These are phyloP conservation scores for Xylariales sp. DNA, from an alignment of 2,329 filamentous ascomycete genomes.

Conservation along the genomic window DNA sequence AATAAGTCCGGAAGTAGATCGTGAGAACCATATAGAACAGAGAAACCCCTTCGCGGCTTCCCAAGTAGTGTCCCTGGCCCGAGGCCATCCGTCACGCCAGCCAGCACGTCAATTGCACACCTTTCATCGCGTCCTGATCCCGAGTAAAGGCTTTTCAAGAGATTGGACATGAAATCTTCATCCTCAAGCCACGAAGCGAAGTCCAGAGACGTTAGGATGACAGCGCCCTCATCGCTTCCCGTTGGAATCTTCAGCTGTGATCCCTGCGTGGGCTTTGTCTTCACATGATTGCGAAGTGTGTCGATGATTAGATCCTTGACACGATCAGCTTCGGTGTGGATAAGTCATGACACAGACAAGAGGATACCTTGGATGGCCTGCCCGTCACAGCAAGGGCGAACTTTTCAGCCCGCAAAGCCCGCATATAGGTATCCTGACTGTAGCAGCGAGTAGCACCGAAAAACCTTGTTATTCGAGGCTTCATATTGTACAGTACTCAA, in stretches of 20 bases:
- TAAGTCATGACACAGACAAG: too few species aligned
- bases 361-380: constrained; percentile 7
- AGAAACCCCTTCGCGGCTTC: constrained; percentile 39
- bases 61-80: constrained; percentile 29
- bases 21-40: constrained; percentile 42
- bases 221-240: constrained; percentile 21
- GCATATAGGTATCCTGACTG: neutral
- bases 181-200: constrained; percentile 46
- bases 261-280: neutral
- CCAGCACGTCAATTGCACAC: constrained; percentile 36
- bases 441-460: neutral
- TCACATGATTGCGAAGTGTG: neutral
- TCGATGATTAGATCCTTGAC: neutral
- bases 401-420: neutral
- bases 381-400: constrained; percentile 4
- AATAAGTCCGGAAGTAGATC: constrained; percentile 43
- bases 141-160: constrained; percentile 23
- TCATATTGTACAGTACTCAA: neutral
- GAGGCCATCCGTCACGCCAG: constrained; percentile 53
- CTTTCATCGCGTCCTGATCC: constrained; percentile 10
- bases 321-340: neutral
- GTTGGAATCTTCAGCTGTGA: neutral
- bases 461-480: neutral
- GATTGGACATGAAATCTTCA: constrained; percentile 31
- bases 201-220: constrained; percentile 45